These are phyloP conservation scores for Schizosaccharomyces lindneri DNA, from an alignment of 805 yeast genomes.

Conservation along the genomic window DNA sequence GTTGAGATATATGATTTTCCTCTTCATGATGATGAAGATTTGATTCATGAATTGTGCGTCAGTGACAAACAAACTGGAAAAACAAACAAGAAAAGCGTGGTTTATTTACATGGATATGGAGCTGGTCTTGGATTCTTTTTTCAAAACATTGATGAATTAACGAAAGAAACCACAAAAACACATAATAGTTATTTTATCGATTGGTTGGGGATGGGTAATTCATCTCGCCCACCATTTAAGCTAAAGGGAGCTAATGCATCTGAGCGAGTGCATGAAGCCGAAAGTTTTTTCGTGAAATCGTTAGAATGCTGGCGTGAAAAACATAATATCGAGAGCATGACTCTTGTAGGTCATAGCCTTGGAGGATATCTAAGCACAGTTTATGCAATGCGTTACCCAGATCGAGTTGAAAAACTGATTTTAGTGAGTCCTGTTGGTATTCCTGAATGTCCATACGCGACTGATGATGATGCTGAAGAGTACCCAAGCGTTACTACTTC, in stretches of 20 bases:
- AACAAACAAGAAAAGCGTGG: slow-evolving; percentile 11
- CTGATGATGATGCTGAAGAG: slow-evolving; percentile 5
- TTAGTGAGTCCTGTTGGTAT: slow-evolving; percentile 84
- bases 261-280: slow-evolving; percentile 26
- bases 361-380: slow-evolving; percentile 66
- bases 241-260: slow-evolving; percentile 11
- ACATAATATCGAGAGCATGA: slow-evolving; percentile 25
- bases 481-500: not conserved
- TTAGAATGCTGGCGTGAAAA: slow-evolving; percentile 35
- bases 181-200: slow-evolving; percentile 76
- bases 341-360: slow-evolving; percentile 66
- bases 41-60: not conserved
- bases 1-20: not conserved
- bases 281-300: slow-evolving; percentile 39
- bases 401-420: slow-evolving; percentile 38
- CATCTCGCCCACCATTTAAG: slow-evolving; percentile 48
- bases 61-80: not conserved
- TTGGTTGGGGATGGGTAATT: slow-evolving; percentile 71
- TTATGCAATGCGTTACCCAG: slow-evolving; percentile 37
- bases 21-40: not conserved
- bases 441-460: slow-evolving; percentile 13
- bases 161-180: slow-evolving; percentile 11
- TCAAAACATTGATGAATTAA: slow-evolving; percentile 35
- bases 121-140: slow-evolving; percentile 69
- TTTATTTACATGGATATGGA: slow-evolving; percentile 78